These are phyloP conservation scores for Salvia miltiorrhiza DNA, from an alignment of 257 asterid species.

Conservation along the genomic window DNA sequence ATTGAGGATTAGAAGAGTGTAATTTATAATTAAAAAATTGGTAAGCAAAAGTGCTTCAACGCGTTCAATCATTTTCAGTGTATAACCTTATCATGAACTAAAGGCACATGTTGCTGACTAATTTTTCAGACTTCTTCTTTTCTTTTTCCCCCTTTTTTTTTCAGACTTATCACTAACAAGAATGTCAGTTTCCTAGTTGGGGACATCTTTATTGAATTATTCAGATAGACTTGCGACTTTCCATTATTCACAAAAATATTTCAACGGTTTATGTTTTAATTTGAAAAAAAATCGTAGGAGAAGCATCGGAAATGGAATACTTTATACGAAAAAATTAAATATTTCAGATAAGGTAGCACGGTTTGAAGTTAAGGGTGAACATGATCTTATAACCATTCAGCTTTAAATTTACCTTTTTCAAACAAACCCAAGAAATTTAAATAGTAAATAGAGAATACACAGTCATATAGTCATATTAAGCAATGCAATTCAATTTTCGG, in stretches of 20 bases:
- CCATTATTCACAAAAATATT: background rate
- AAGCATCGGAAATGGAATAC: background rate
- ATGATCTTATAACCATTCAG: background rate
- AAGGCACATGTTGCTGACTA: constrained; percentile 10
- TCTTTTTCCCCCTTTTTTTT: too few species aligned
- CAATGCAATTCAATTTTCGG: too few species aligned
- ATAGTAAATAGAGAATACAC: too few species aligned
- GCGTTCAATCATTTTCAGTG: constrained; percentile 4
- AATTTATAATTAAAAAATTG: background rate
- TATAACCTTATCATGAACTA: constrained; percentile 12
- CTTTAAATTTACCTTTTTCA: too few species aligned
- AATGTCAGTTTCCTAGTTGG: constrained; percentile 24
- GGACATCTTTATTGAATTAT: constrained; percentile 15
- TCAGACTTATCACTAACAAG: constrained; percentile 15
- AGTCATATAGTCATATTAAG: too few species aligned
- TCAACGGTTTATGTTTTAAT: background rate
- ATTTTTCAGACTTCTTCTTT: background rate
- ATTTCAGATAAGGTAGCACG: too few species aligned
- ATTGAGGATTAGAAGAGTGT: background rate
- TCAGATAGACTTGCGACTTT: background rate
- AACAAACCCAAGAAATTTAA: too few species aligned
- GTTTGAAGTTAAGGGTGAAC: too few species aligned
- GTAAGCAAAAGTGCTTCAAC: background rate
- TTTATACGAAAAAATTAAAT: background rate
- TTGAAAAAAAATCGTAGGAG: background rate